phyloP scores from a whole-genome alignment of 768 basidiomycete genomes.

The Rhodocollybia butyracea region DNA sequence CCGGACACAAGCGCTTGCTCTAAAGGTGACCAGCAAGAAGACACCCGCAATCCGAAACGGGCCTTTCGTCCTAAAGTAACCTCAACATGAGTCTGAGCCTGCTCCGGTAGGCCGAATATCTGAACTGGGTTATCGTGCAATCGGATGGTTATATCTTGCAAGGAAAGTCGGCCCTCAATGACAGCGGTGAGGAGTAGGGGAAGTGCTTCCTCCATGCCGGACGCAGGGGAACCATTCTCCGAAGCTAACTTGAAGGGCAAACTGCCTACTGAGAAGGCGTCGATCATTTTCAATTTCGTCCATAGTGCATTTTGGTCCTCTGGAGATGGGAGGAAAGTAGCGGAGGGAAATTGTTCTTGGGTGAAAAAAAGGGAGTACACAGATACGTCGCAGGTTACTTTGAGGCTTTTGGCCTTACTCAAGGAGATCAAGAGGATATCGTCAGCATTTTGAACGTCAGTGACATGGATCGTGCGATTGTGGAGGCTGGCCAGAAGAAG shows the following conservation, averaged over 20 bases:
- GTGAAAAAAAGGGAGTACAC: slow-evolving; percentile 90
- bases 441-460: slow-evolving; percentile 81
- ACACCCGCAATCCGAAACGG: slow-evolving; percentile 47
- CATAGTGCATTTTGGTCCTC: slow-evolving; percentile 84
- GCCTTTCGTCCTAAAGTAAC: slow-evolving; percentile 81
- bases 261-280: slow-evolving; percentile 88
- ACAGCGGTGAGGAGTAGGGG: slow-evolving; percentile 89
- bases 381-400: slow-evolving; percentile 95
- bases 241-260: slow-evolving; percentile 73
- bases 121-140: slow-evolving; percentile 89
- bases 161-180: slow-evolving; percentile 68
- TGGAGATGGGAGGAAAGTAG: slow-evolving; percentile 61
- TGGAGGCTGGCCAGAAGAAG: slow-evolving; percentile 93
- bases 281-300: slow-evolving; percentile 79
- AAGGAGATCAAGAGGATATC: slow-evolving; percentile 89
- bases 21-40: slow-evolving; percentile 80
- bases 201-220: slow-evolving; percentile 85
- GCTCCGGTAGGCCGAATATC: slow-evolving; percentile 90
- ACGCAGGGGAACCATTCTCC: slow-evolving; percentile 61
- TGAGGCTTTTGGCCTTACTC: slow-evolving; percentile 90
- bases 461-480: slow-evolving; percentile 84
- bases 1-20: slow-evolving; percentile 61
- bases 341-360: slow-evolving; percentile 65
- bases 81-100: slow-evolving; percentile 84
- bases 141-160: slow-evolving; percentile 79